Base-by-base conservation (phyloP, 2,329 filamentous ascomycete genomes). In the Claviceps sp. region DNA sequence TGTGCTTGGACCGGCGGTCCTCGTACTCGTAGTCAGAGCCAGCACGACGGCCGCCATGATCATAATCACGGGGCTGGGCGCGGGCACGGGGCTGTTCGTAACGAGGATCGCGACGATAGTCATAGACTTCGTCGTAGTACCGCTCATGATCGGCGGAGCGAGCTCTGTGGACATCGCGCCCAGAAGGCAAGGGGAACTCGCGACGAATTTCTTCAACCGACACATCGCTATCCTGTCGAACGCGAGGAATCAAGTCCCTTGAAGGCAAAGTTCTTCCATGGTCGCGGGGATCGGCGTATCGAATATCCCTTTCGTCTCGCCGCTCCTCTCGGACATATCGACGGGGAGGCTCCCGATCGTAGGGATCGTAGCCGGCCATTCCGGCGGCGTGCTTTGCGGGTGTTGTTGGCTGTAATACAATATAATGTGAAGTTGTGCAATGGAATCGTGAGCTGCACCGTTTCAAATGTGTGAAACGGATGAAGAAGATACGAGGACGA, bases 131-230 rank as follows among this genome's bases (percentile, higher is more conserved):
- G 52, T 82, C 77, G 63, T 82, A 77, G 60, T 79, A 73, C 20
- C 44, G 47, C 54, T 71, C 70, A 45, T 76, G 73, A 52, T 83
- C 82, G 52, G 77, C 77, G 6, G 84, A 86, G 59, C 82, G 77
- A 58, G 83, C 73, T 53, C 83, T 78, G 58, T 79, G 77, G 39
- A 76, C 61, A 54, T 78, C 77, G 51, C 67, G 65, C 54, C 73
- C 62, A 9, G 58, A 57, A n/a, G 83, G 84, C 6, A 88, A 86
- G 36, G 87, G 87, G 61, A 94, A 95, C 59, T 94, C 86, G 58
- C 88, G 82, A 57, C 81, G 80, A 54, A 94, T 81, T 68, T 94
- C 87, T 69, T 95, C 90, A 62, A 94, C 69, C 2, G 83, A 83
- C 26, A 84, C 71, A 45, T 83, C 82, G 66, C 84, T 89, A 61